Evolutionary conservation across 1,139 yeast species (phyloP).

Genomic region (Suhomyces panamericanus): DNA sequence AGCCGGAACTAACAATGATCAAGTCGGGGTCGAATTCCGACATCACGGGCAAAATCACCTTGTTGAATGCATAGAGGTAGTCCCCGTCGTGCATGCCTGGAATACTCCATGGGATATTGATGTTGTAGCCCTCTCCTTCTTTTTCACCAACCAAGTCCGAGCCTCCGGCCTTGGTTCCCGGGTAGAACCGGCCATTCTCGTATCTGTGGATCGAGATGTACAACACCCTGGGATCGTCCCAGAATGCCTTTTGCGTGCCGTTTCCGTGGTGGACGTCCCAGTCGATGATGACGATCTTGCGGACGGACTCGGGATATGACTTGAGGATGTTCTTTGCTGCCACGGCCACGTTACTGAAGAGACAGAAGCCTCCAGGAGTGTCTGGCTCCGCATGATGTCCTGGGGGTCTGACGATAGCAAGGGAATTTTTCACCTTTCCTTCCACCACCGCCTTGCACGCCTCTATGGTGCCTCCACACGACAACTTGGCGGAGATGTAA

Average conservation of each 20-base stretch:
- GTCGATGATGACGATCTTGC: conserved; percentile 81
- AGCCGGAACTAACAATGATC: conserved; percentile 90
- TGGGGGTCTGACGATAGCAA: conserved; percentile 97
- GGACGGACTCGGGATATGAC: conserved; percentile 82
- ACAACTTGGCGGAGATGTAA: conserved; percentile 77
- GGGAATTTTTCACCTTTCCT: conserved; percentile 84
- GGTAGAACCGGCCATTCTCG: conserved; percentile 90
- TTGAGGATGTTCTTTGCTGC: conserved; percentile 87
- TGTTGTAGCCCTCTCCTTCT: conserved; percentile 78
- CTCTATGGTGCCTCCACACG: conserved; percentile 97
- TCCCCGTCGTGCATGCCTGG: conserved; percentile 96
- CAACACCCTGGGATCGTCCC: conserved; percentile 84
- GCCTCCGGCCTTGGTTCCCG: conserved; percentile 85
- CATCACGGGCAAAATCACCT: conserved; percentile 86
- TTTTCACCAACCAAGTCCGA: conserved; percentile 82
- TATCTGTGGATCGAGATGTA: conserved; percentile 91
- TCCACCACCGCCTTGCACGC: conserved; percentile 95
- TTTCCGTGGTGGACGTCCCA: conserved; percentile 99
- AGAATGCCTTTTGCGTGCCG: conserved; percentile 93
- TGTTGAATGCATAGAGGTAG: conserved; percentile 87
- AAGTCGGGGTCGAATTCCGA: conserved; percentile 90
- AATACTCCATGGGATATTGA: conserved; percentile 94
- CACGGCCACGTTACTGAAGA: conserved; percentile 95
- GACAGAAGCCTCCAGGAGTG: conserved; percentile 94
- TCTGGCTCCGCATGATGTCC: conserved; percentile 99